Conservation (phyloP, 2,329 filamentous ascomycete genomes). For the Lasiodiplodia theobromae region DNA sequence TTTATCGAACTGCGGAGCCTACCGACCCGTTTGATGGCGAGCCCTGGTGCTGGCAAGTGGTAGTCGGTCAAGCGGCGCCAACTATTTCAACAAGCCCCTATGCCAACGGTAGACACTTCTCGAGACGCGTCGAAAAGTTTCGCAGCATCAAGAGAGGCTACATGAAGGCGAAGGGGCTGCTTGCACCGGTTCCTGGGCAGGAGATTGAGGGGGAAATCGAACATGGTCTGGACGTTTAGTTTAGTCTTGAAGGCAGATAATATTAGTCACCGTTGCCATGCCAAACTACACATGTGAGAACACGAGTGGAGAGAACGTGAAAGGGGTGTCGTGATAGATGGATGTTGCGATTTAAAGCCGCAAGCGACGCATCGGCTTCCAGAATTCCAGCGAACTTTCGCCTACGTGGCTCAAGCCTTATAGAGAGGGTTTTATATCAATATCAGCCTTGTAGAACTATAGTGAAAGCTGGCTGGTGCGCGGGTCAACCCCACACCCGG, state of each 20-base stretch:
- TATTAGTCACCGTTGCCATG: no score
- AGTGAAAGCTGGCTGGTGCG: neutral
- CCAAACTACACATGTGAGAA: no score
- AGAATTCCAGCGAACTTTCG: neutral
- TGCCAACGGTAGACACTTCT: neutral
- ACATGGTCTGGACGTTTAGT: no score
- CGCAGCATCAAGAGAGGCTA: neutral
- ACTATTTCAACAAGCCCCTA: no score
- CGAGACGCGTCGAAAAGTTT: neutral
- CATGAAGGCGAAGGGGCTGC: neutral
- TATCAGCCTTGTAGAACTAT: neutral
- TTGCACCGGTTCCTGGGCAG: neutral
- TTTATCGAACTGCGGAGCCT: neutral
- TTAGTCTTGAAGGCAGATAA: no score
- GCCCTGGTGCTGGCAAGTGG: neutral
- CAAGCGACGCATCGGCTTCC: neutral
- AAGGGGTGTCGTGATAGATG: no score
- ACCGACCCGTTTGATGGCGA: neutral
- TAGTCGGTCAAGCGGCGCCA: neutral
- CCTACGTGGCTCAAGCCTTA: neutral
- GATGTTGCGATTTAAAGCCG: no score
- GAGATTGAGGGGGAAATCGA: neutral
- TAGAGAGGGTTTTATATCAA: neutral
- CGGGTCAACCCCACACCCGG: neutral
- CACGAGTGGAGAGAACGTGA: no score